Percentiles rank a stretch among this genome's conserved stretches.
Conservation (phyloP, 2,329 filamentous ascomycete genomes). For the Nemania abortiva region DNA sequence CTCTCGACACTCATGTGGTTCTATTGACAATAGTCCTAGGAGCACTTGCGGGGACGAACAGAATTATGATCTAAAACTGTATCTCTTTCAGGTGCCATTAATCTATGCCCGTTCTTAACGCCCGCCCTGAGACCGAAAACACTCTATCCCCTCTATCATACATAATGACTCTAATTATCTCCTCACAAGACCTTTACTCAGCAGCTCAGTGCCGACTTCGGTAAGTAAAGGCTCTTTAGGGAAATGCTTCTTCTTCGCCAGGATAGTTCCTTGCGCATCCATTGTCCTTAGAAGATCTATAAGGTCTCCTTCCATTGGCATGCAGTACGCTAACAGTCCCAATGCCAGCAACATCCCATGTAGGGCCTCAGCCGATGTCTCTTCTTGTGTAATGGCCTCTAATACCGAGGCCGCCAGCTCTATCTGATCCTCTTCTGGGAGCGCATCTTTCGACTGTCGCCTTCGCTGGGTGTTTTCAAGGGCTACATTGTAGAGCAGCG, state of each 20-base stretch:
- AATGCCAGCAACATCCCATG: slow-evolving; percentile 82
- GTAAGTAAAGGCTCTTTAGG: slow-evolving; percentile 68
- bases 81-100: not conserved
- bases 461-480: slow-evolving; percentile 76
- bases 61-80: not conserved
- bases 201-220: slow-evolving; percentile 65
- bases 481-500: slow-evolving; percentile 85
- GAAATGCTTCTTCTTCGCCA: slow-evolving; percentile 68
- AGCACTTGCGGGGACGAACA: not conserved
- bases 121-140: not conserved
- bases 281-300: slow-evolving; percentile 82
- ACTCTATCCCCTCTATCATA: not conserved
- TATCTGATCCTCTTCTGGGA: slow-evolving; percentile 79
- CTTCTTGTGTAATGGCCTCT: slow-evolving; percentile 74
- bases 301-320: slow-evolving; percentile 78
- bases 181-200: slow-evolving; percentile 63
- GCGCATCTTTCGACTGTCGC: slow-evolving; percentile 66
- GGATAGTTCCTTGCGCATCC: slow-evolving; percentile 76
- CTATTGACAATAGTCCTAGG: not conserved
- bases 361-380: slow-evolving; percentile 75
- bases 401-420: slow-evolving; percentile 85
- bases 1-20: not conserved
- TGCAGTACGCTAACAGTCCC: slow-evolving; percentile 80
- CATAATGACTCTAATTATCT: slow-evolving; percentile 30
- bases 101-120: not conserved